Percentiles rank a stretch among this genome's conserved stretches.
These are phyloP conservation scores for Psilocybe cubensis DNA, from an alignment of 768 basidiomycete species.

Conservation along the genomic window DNA sequence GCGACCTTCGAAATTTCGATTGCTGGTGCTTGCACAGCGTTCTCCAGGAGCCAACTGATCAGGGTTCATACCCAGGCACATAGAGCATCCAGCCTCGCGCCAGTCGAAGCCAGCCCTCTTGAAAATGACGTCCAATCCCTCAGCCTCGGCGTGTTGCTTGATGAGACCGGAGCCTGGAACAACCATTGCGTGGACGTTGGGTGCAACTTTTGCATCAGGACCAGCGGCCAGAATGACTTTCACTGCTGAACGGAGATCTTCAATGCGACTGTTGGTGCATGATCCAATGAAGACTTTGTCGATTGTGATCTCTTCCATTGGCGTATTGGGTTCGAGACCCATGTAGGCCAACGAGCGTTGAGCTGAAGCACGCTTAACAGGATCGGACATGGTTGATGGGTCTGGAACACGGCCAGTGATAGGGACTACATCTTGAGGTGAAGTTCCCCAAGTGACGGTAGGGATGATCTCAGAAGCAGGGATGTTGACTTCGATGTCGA, in stretches of 20 bases:
- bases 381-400: constrained; percentile 66
- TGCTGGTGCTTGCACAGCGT: constrained; percentile 91
- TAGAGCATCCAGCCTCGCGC: constrained; percentile 94
- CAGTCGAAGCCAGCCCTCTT: constrained; percentile 93
- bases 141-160: constrained; percentile 89
- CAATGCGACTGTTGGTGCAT: constrained; percentile 93
- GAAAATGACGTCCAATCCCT: constrained; percentile 86
- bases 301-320: constrained; percentile 76
- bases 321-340: constrained; percentile 80
- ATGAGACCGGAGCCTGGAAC: constrained; percentile 91
- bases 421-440: constrained; percentile 84
- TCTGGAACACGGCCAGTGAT: constrained; percentile 85
- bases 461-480: constrained; percentile 86
- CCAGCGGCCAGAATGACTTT: constrained; percentile 77
- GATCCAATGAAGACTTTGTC: constrained; percentile 96
- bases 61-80: constrained; percentile 97
- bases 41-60: constrained; percentile 84
- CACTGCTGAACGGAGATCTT: constrained; percentile 88
- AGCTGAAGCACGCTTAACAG: constrained; percentile 67
- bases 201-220: constrained; percentile 71
- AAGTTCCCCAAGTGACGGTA: constrained; percentile 93
- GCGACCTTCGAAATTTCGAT: constrained; percentile 93
- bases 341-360: constrained; percentile 83
- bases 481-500: constrained; percentile 82
- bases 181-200: constrained; percentile 83